Evolutionary conservation across 257 asterid species (phyloP).

Genomic region (Lavandula angustifolia): DNA sequence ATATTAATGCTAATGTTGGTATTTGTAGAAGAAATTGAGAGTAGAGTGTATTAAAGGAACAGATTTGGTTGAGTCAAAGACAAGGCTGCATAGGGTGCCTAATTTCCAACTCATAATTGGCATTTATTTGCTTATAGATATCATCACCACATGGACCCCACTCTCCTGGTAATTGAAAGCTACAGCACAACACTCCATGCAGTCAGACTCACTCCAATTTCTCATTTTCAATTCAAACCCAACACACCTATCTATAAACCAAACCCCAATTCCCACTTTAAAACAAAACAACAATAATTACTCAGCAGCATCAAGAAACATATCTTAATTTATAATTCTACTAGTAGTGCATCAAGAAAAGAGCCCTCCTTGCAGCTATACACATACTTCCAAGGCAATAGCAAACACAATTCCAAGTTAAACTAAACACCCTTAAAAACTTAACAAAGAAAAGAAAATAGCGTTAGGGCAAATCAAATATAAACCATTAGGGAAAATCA

Average conservation of each 20-base stretch:
- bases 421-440: too few species aligned
- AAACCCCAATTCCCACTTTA: background rate
- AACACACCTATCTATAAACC: background rate
- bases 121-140: background rate
- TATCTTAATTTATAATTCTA: background rate
- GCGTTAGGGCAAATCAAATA: background rate
- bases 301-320: too few species aligned
- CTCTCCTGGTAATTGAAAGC: slow-evolving; percentile 45
- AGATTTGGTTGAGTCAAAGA: slow-evolving; percentile 3
- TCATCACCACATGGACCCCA: slow-evolving; percentile 31
- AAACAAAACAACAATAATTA: background rate
- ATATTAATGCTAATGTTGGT: background rate
- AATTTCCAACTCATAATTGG: slow-evolving; percentile 17
- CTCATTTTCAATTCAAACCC: background rate
- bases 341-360: slow-evolving; percentile 15
- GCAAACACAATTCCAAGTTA: slow-evolving; percentile 14
- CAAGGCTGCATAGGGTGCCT: background rate
- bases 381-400: slow-evolving; percentile 34
- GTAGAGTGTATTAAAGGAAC: background rate
- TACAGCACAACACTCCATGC: slow-evolving; percentile 45
- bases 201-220: slow-evolving; percentile 30
- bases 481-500: too few species aligned
- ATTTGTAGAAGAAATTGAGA: background rate
- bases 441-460: background rate
- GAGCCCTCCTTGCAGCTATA: slow-evolving; percentile 24